Conservation (phyloP, 371 early-diverging fungal genomes). For the Quaeritorhiza haematococci region DNA sequence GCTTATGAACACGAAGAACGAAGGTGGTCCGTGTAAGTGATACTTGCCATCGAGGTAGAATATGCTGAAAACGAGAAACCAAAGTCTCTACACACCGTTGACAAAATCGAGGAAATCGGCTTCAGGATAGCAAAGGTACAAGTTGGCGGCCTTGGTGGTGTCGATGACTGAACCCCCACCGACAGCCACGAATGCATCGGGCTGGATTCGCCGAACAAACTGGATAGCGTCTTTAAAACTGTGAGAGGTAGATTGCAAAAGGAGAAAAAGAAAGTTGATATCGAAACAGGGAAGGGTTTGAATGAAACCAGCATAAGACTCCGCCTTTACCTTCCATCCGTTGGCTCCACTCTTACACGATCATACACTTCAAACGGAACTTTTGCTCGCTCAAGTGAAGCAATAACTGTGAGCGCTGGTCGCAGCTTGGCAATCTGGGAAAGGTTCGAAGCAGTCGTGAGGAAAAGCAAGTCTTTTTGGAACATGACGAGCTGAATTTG, state of each 20-base stretch:
- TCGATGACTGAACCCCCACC: slow-evolving; percentile 93
- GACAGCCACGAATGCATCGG: slow-evolving; percentile 84
- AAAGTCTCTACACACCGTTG: slow-evolving; percentile 37
- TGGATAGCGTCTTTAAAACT: slow-evolving; percentile 75
- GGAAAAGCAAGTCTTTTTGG: too few species aligned
- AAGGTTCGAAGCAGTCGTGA: too few species aligned
- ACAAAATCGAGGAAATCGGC: slow-evolving; percentile 88
- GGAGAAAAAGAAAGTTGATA: not conserved
- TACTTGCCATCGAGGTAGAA: too few species aligned
- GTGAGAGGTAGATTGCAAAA: not conserved
- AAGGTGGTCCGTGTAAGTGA: too few species aligned
- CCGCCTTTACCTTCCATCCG: slow-evolving; percentile 50
- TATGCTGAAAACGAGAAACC: too few species aligned
- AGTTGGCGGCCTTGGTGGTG: slow-evolving; percentile 86
- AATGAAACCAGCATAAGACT: slow-evolving; percentile 1
- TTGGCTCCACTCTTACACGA: slow-evolving; percentile 78
- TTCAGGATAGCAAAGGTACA: slow-evolving; percentile 76
- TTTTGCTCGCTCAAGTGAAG: slow-evolving; percentile 67
- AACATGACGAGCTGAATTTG: not conserved
- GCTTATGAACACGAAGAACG: slow-evolving; percentile 25
- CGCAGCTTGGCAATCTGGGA: slow-evolving; percentile 56
- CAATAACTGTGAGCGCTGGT: slow-evolving; percentile 69
- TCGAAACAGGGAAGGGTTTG: not conserved
- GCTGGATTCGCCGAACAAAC: slow-evolving; percentile 65
- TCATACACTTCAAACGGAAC: slow-evolving; percentile 75